Evolutionary conservation across 345 rosid species (phyloP).

Genomic region (Odontarrhena argentea): DNA sequence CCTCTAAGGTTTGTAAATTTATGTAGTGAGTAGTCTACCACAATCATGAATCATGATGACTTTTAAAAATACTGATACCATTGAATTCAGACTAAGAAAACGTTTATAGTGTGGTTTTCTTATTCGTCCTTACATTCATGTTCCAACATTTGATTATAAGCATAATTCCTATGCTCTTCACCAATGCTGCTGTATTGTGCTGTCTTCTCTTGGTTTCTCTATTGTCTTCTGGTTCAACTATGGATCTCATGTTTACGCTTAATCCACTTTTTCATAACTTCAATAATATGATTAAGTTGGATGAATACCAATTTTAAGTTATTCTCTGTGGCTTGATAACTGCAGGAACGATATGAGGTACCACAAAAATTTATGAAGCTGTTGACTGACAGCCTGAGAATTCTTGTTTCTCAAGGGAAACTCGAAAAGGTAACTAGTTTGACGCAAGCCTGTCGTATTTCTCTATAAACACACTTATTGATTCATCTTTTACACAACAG

Average conservation of each 20-base stretch:
- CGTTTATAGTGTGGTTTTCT: no score
- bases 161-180: no score
- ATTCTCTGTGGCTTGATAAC: conserved; percentile 26
- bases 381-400: conserved; percentile 57
- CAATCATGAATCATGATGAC: no score
- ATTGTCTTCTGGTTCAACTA: background rate
- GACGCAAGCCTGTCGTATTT: no score
- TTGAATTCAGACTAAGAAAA: no score
- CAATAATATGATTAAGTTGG: background rate
- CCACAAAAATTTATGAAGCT: conserved; percentile 59
- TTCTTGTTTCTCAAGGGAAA: conserved; percentile 60
- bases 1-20: conserved; percentile 1
- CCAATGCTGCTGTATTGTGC: no score
- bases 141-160: no score
- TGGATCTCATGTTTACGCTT: no score
- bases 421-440: conserved; percentile 58
- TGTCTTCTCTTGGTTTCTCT: background rate
- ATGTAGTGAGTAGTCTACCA: background rate
- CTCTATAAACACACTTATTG: no score
- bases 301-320: background rate
- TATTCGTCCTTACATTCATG: no score
- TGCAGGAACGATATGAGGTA: conserved; percentile 66
- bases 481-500: no score
- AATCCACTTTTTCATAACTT: background rate
- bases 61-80: no score